Evolutionary conservation across 2,329 filamentous ascomycete genomes (phyloP).

Genomic region (Graphium sp.): DNA sequence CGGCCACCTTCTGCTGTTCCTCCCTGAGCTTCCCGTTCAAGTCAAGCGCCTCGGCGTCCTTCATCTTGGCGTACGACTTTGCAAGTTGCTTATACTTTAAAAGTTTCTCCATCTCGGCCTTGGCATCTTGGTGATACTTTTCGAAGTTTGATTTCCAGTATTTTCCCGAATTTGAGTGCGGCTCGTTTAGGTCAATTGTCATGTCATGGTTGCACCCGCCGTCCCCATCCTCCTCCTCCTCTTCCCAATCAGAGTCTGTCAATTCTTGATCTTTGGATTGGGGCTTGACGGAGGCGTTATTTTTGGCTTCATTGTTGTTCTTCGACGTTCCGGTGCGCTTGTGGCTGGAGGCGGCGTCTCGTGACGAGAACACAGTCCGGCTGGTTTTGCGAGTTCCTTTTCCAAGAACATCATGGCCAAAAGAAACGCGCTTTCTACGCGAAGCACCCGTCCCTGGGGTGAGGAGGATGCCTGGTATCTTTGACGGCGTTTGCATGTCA

Average conservation of each 20-base stretch:
- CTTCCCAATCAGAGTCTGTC: slow-evolving; percentile 40
- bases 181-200: slow-evolving; percentile 56
- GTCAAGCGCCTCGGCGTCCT: slow-evolving; percentile 54
- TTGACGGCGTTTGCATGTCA: slow-evolving; percentile 24
- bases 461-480: slow-evolving; percentile 41
- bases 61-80: slow-evolving; percentile 63
- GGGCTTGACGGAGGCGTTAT: too few relatives aligned
- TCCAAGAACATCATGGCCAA: slow-evolving; percentile 36
- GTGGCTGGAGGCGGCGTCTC: too few relatives aligned
- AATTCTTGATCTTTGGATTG: too few relatives aligned
- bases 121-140: slow-evolving; percentile 55
- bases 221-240: slow-evolving; percentile 20
- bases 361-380: too few relatives aligned
- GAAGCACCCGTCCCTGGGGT: slow-evolving; percentile 46
- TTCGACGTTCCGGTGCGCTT: too few relatives aligned
- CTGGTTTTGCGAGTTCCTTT: slow-evolving; percentile 18
- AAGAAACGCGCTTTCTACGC: slow-evolving; percentile 48
- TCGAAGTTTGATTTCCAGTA: slow-evolving; percentile 72
- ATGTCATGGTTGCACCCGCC: slow-evolving; percentile 37
- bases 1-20: slow-evolving; percentile 46
- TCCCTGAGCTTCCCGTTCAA: slow-evolving; percentile 48
- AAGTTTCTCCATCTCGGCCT: slow-evolving; percentile 59
- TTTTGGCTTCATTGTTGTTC: too few relatives aligned
- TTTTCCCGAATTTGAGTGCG: slow-evolving; percentile 56
- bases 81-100: slow-evolving; percentile 66